Conservation (phyloP, 2,329 filamentous ascomycete genomes). For the Plectosphaerella sp. region DNA sequence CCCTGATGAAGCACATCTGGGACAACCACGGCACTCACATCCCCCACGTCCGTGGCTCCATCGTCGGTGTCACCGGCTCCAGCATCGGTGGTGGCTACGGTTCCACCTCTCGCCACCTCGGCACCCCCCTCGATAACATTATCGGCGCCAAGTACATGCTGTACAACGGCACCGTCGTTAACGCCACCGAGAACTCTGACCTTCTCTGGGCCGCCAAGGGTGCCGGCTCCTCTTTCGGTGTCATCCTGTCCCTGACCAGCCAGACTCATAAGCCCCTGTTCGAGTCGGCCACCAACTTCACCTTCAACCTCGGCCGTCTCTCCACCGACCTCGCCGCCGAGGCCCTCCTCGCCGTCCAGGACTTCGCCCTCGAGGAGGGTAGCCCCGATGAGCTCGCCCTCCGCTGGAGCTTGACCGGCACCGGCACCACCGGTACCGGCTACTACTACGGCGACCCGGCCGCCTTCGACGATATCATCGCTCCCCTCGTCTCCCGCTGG, state of each 20-base stretch:
- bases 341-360: constrained; percentile 8
- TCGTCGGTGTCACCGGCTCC: constrained; percentile 10
- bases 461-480: constrained; percentile 7
- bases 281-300: constrained; percentile 10
- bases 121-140: constrained; percentile 12
- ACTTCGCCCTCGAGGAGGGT: constrained; percentile 8
- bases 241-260: constrained; percentile 10
- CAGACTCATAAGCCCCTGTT: constrained; percentile 9
- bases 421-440: constrained; percentile 4
- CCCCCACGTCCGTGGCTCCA: constrained; percentile 11
- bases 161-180: constrained; percentile 13
- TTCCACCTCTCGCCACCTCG: constrained; percentile 7
- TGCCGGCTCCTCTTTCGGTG: constrained; percentile 10
- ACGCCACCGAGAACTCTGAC: constrained; percentile 8
- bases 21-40: constrained; percentile 11
- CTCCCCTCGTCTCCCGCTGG: constrained; percentile 4
- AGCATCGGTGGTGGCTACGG: constrained; percentile 12
- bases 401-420: constrained; percentile 7
- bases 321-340: constrained; percentile 3
- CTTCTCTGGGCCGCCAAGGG: constrained; percentile 13
- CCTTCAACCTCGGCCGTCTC: constrained; percentile 5
- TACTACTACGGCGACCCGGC: constrained; percentile 12
- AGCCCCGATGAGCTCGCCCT: constrained; percentile 11
- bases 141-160: constrained; percentile 12
- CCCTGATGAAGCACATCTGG: constrained; percentile 9